Evolutionary conservation across 176 grass and related monocot genomes (phyloP), one percentile per base, ranked within the genome.

Genomic region (Carex cristatella): DNA sequence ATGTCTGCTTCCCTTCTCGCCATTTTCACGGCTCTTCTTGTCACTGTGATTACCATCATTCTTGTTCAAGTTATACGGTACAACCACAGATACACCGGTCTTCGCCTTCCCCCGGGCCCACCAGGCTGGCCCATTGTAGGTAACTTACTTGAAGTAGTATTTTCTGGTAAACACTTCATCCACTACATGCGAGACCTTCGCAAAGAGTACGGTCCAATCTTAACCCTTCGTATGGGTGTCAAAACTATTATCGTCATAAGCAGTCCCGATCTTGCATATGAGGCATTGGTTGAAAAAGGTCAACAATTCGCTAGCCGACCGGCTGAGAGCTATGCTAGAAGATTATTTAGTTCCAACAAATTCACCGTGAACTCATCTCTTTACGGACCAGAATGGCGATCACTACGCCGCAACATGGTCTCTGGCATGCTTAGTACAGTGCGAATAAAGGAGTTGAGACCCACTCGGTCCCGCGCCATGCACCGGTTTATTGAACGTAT

Each of bases 381-480:
- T 69, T 97, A 94, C 67, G 94, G 94, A 0, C 48, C 87, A 49
- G 92, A 92, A 86, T 97, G 94, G 94, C 90, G 94, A 16, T 87
- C 90, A 28, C 86, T 97, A 35, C 90, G 92, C 14, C 92, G 92
- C 70, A 97, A 97, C 90, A 94, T 97, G 94, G 94, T 97, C 80
- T 89, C 90, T 80, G 94, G 94, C 81, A 97, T 97, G 94, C 94
- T 97, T 15, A 91, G 89, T 85, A 42, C 86, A 12, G 68, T 92
- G 19, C 87, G 92, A 51, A 92, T 97, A 46, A 23, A 93, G 16
- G 92, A 92, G 89, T 90, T 94, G 80, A 58, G 72, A 1, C 89
- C 82, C 27, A 80, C 89, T 0, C 57, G 94, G 76, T 5, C 48
- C 7, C 79, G 86, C n/a, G 94, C 94, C 86, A 94, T 97, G 94